Evolutionary conservation across 768 basidiomycete species (phyloP).

Genomic region (Russula sp.): DNA sequence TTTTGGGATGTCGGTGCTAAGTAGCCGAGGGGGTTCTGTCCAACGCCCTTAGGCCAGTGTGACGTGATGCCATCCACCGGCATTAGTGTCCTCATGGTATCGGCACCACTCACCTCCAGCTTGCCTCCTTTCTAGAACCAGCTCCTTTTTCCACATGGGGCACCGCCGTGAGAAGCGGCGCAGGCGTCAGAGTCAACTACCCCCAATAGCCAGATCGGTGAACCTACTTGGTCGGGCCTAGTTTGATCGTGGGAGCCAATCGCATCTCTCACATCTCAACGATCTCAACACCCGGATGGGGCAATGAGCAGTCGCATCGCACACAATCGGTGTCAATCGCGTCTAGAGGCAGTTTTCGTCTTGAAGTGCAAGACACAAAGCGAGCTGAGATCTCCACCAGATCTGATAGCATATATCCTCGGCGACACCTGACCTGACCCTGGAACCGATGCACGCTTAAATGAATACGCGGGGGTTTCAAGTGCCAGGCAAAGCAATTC

Average conservation of each 20-base stretch:
- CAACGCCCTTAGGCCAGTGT: constrained; percentile 9
- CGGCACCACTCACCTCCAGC: constrained; percentile 18
- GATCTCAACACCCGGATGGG: not conserved
- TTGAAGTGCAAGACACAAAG: not conserved
- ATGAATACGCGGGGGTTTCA: not conserved
- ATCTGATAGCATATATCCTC: constrained; percentile 21
- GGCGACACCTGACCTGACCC: constrained; percentile 7
- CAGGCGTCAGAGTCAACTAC: constrained; percentile 8
- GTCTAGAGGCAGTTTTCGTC: not conserved
- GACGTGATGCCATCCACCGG: constrained; percentile 23
- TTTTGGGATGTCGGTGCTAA: constrained; percentile 17
- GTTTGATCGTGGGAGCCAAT: constrained; percentile 11
- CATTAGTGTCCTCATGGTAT: constrained; percentile 28
- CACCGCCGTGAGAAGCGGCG: constrained; percentile 24
- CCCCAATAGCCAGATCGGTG: constrained; percentile 16
- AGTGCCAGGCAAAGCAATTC: not conserved
- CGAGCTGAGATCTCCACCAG: constrained; percentile 13
- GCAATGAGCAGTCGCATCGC: constrained; percentile 1
- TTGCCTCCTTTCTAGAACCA: constrained; percentile 23
- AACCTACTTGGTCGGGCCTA: not conserved
- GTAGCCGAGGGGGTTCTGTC: constrained; percentile 13
- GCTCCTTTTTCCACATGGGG: constrained; percentile 26
- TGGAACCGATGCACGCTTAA: not conserved
- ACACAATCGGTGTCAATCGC: not conserved
- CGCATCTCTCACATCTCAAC: not conserved